Base-by-base conservation (phyloP, 2,329 filamentous ascomycete species). In the Cercospora sesami region DNA sequence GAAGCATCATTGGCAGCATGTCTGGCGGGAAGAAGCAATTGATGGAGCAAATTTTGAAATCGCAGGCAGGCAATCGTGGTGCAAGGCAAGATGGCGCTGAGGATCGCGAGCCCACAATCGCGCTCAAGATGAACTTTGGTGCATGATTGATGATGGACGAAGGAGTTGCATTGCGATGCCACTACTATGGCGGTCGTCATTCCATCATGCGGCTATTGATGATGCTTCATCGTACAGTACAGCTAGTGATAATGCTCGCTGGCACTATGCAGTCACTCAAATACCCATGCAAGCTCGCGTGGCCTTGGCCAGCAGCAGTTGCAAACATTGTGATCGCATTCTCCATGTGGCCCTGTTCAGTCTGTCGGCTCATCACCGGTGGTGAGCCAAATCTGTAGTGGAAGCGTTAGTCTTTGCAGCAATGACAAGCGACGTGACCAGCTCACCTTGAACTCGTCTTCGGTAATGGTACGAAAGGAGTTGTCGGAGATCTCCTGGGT, bases 101-200 rank as follows among this genome's bases (percentile, higher is more conserved):
- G 30, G 88, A 82, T 60, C 82, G 79, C 53, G 83, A 84, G 79
- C 95, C 95, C 12, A 95, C 84, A 71, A 99, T 99, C 84, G 93
- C 93, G 64, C 80, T 99, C 77, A 95, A 96, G 85, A 96, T 98
- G 91, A 86, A 97, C 79, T 98, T 99, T 68, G 70, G 73, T 28
- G 53, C 45, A 18, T 61, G n/a, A 30, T 26, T 23, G 31, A 21
- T 53, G 14, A 53, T 28, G 26, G 42, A 21, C 42, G 9, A 12
- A 21, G 14, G 18, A 9, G 6, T 21, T 21, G 60, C 18, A 18
- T 30, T 45, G 60, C 60, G 28, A 28, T 30, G 60, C 33, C 30
- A 12, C 28, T 30, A 21, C 18, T 21, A 33, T 36, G 55, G 30
- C 55, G n/a, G 14, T 21, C 31, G 55, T 59, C 55, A 33, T 36